Conservation (phyloP, 2,329 filamentous ascomycete genomes). For the Xylariaceae sp. region DNA sequence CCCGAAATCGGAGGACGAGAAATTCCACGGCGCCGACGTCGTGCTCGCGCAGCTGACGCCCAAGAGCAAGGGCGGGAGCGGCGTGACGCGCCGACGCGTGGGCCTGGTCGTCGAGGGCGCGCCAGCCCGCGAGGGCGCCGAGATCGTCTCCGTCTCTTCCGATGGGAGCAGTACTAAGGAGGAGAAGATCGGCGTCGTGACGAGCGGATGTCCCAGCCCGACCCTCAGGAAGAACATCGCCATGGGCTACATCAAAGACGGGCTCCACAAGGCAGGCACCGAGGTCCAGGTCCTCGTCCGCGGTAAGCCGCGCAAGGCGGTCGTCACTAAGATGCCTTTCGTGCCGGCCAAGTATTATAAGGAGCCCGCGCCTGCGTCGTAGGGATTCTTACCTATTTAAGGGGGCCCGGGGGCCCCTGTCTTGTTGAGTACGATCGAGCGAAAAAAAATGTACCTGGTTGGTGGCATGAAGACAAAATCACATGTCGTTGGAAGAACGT, state of each 20-base stretch:
- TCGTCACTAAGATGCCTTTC: slow-evolving; percentile 86
- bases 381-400: neutral
- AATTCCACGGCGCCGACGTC: slow-evolving; percentile 79
- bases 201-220: slow-evolving; percentile 85
- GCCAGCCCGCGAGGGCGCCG: slow-evolving; percentile 82
- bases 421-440: no score
- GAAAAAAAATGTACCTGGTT: no score
- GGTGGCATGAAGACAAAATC: no score
- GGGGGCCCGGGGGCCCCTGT: no score
- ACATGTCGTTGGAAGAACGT: no score
- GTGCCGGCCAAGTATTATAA: slow-evolving; percentile 72
- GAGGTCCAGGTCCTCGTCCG: slow-evolving; percentile 73
- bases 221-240: slow-evolving; percentile 85
- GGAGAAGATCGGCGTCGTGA: slow-evolving; percentile 67
- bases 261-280: slow-evolving; percentile 77
- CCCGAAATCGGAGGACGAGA: slow-evolving; percentile 40
- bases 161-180: slow-evolving; percentile 43
- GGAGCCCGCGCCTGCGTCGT: slow-evolving; percentile 24
- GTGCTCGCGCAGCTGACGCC: slow-evolving; percentile 73
- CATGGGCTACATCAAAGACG: slow-evolving; percentile 86
- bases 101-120: slow-evolving; percentile 80
- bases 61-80: slow-evolving; percentile 64
- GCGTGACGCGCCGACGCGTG: slow-evolving; percentile 67
- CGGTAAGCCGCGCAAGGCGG: slow-evolving; percentile 68
- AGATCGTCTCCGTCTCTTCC: no score